These are phyloP conservation scores for Hysterium pulicare DNA, from an alignment of 2,329 filamentous ascomycete genomes.

Conservation along the genomic window DNA sequence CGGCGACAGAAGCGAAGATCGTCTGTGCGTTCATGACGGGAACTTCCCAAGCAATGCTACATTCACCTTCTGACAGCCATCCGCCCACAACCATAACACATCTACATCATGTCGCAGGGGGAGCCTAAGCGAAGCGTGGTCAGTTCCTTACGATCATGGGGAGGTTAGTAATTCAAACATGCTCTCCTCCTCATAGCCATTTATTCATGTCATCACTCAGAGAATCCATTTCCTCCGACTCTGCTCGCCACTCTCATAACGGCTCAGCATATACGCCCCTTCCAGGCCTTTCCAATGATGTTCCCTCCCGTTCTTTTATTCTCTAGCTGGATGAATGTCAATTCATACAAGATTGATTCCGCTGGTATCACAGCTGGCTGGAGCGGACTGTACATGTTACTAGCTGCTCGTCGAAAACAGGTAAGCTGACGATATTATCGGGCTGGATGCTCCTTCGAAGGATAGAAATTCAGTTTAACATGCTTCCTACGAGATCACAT, in stretches of 20 bases:
- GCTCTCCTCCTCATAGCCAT: neutral
- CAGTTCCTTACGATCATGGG: constrained; percentile 11
- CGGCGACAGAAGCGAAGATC: no score
- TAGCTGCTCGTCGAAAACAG: constrained; percentile 58
- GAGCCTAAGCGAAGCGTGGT: constrained; percentile 1
- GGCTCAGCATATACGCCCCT: constrained; percentile 64
- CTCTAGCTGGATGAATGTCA: constrained; percentile 63
- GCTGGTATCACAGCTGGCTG: constrained; percentile 63
- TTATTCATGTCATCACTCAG: constrained; percentile 37
- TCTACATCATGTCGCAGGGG: no score
- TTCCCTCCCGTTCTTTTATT: constrained; percentile 66
- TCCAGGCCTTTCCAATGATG: constrained; percentile 63
- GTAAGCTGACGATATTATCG: constrained; percentile 26
- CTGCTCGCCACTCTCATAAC: constrained; percentile 64
- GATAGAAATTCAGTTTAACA: neutral
- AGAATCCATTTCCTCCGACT: constrained; percentile 62
- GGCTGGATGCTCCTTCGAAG: constrained; percentile 1
- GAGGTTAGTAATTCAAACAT: constrained; percentile 10
- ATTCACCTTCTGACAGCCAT: no score
- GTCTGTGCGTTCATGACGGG: no score
- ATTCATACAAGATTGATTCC: constrained; percentile 59
- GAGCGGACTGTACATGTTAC: constrained; percentile 62
- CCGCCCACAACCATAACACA: no score
- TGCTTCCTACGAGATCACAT: no score
- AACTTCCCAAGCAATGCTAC: no score